phyloP scores from a whole-genome alignment of 345 rosid genomes.

The Citropsis articulata region DNA sequence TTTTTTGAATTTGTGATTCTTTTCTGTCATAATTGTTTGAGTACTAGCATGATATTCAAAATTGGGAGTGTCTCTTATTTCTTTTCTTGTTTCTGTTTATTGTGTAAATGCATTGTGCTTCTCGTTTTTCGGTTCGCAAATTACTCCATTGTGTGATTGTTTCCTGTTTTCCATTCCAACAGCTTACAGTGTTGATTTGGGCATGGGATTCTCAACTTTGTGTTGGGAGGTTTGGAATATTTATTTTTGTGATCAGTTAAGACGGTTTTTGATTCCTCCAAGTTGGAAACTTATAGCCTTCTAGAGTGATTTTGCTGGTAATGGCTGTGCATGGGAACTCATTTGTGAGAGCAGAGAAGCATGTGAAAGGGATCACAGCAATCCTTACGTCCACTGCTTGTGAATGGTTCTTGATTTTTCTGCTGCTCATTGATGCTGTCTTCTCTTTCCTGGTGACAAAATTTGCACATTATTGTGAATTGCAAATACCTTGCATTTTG shows the following conservation, averaged over 20 bases:
- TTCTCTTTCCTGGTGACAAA: constrained; percentile 53
- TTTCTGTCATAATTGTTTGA: no score
- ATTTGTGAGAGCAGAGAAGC: constrained; percentile 20
- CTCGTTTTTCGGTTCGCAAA: neutral
- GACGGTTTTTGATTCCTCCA: constrained; percentile 9
- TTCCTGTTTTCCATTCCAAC: constrained; percentile 6
- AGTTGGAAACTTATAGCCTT: constrained; percentile 16
- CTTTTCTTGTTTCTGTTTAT: neutral
- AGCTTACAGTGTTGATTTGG: constrained; percentile 10
- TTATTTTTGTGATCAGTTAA: constrained; percentile 10
- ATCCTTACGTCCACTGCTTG: constrained; percentile 49
- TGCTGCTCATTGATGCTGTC: constrained; percentile 58
- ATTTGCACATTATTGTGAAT: constrained; percentile 56
- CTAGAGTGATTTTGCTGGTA: constrained; percentile 17
- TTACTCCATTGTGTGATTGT: constrained; percentile 5
- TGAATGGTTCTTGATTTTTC: constrained; percentile 67
- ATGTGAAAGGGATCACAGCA: constrained; percentile 26
- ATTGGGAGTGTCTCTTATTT: neutral
- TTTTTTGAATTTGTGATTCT: no score
- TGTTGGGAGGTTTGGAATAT: constrained; percentile 15
- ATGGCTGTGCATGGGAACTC: constrained; percentile 36
- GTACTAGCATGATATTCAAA: neutral
- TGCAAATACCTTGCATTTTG: constrained; percentile 69
- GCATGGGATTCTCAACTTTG: constrained; percentile 26
- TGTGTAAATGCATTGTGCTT: neutral